Percentiles rank a stretch among this genome's conserved stretches.
phyloP scores from a whole-genome alignment of 2,329 filamentous ascomycete genomes.

The Pseudopithomyces chartarum region DNA sequence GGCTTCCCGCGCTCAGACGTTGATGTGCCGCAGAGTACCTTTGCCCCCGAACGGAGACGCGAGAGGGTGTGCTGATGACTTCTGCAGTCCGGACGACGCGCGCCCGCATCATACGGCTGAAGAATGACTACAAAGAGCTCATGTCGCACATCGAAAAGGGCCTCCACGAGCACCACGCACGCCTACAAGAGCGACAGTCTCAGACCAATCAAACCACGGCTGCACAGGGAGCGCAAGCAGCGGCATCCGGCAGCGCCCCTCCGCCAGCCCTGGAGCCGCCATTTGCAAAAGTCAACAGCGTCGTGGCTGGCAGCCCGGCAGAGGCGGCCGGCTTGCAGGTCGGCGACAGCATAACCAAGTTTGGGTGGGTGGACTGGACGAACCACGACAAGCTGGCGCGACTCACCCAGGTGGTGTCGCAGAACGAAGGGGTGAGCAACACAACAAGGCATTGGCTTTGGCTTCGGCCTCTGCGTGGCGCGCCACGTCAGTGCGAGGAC shows the following conservation, averaged over 20 bases:
- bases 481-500: too few relatives aligned
- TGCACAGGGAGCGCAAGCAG: slow-evolving; percentile 19
- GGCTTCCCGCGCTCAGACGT: slow-evolving; percentile 93
- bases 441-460: slow-evolving; percentile 5
- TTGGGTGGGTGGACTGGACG: slow-evolving; percentile 80
- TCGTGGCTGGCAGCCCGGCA: slow-evolving; percentile 79
- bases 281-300: slow-evolving; percentile 89
- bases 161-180: slow-evolving; percentile 90
- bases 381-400: slow-evolving; percentile 87
- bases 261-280: slow-evolving; percentile 59
- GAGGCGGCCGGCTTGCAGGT: slow-evolving; percentile 77
- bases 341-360: slow-evolving; percentile 81
- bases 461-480: too few relatives aligned
- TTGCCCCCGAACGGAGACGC: slow-evolving; percentile 24
- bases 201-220: slow-evolving; percentile 42
- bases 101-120: slow-evolving; percentile 83
- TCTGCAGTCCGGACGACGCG: slow-evolving; percentile 84
- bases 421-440: slow-evolving; percentile 81
- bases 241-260: slow-evolving; percentile 28
- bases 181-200: slow-evolving; percentile 53
- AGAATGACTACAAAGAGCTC: slow-evolving; percentile 90
- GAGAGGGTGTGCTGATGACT: slow-evolving; percentile 17
- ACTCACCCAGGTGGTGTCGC: slow-evolving; percentile 87
- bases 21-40: slow-evolving; percentile 86
- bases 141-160: slow-evolving; percentile 83